Percentiles rank a stretch among this genome's conserved stretches.
Evolutionary conservation across 1,284 basidiomycete genomes (phyloP).

Genomic region (Naganishia sp.): DNA sequence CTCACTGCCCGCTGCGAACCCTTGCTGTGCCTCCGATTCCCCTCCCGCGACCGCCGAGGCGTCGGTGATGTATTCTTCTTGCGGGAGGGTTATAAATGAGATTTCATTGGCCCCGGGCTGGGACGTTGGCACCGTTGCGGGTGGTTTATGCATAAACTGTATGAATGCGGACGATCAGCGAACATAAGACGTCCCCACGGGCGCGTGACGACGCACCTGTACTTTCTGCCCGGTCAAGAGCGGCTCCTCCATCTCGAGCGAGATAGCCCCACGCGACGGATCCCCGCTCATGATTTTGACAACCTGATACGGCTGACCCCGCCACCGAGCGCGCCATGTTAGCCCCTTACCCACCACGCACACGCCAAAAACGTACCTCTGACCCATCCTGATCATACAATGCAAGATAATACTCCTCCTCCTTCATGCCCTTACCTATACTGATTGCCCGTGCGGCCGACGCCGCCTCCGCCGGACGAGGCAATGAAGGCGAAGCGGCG

Average conservation of each 20-base stretch:
- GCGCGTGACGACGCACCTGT: slow-evolving; percentile 58
- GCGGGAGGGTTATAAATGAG: slow-evolving; percentile 27
- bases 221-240: slow-evolving; percentile 62
- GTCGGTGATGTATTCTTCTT: slow-evolving; percentile 15
- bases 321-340: slow-evolving; percentile 41
- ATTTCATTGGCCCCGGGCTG: slow-evolving; percentile 2
- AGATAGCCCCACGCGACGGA: slow-evolving; percentile 71
- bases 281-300: slow-evolving; percentile 71
- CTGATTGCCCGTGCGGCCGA: slow-evolving; percentile 30
- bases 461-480: slow-evolving; percentile 31
- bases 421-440: slow-evolving; percentile 58
- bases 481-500: slow-evolving; percentile 28
- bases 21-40: background rate
- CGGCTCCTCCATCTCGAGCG: slow-evolving; percentile 66
- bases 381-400: slow-evolving; percentile 36
- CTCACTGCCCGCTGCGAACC: slow-evolving; percentile 28
- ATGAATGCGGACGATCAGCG: slow-evolving; percentile 35
- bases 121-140: background rate
- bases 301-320: slow-evolving; percentile 47
- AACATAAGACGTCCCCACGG: slow-evolving; percentile 9
- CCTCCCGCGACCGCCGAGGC: background rate
- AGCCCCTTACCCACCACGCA: slow-evolving; percentile 21
- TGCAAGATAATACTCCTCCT: slow-evolving; percentile 67
- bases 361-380: slow-evolving; percentile 18
- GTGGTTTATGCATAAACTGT: slow-evolving; percentile 46